Conservation (phyloP, 108 stramenopile genomes). For the Ochromonas danica region DNA sequence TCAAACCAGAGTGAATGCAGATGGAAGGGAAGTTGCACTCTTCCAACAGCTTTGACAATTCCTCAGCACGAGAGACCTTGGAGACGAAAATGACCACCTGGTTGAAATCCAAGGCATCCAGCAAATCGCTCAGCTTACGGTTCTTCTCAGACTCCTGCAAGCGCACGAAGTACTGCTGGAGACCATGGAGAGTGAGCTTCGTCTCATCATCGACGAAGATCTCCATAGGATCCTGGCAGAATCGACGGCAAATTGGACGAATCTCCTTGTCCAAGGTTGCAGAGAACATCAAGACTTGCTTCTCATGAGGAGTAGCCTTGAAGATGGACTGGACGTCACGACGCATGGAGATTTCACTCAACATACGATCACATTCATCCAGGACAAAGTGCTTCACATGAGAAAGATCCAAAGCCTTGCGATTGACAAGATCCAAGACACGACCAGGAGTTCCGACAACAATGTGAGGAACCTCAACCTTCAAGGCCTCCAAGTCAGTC, state of each 20-base stretch:
- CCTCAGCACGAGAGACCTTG: constrained; percentile 82
- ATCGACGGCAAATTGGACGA: constrained; percentile 96
- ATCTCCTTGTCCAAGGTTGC: constrained; percentile 97
- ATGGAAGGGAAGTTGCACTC: constrained; percentile 99
- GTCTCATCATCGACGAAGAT: constrained; percentile 99
- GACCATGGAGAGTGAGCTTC: constrained; percentile 97
- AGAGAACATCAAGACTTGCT: constrained; percentile 98
- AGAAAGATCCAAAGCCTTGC: constrained; percentile 81
- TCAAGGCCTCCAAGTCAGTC: constrained; percentile 63
- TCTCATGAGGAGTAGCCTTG: constrained; percentile 96
- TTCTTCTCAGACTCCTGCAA: constrained; percentile 97
- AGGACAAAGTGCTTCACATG: constrained; percentile 98
- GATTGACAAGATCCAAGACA: constrained; percentile 80
- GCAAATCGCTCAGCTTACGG: constrained; percentile 93
- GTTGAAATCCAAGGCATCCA: constrained; percentile 98
- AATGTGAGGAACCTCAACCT: constrained; percentile 91
- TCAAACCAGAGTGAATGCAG: constrained; percentile 92
- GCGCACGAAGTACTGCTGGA: constrained; percentile 96
- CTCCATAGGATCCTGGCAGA: constrained; percentile 94
- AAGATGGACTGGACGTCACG: constrained; percentile 97
- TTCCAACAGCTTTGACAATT: constrained; percentile 77
- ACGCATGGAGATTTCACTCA: constrained; percentile 95
- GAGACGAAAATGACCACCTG: constrained; percentile 99
- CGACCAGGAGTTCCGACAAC: constrained; percentile 98
- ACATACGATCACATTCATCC: constrained; percentile 97